phyloP scores from a whole-genome alignment of 75 land plant species.

The Selaginella moellendorffii region DNA sequence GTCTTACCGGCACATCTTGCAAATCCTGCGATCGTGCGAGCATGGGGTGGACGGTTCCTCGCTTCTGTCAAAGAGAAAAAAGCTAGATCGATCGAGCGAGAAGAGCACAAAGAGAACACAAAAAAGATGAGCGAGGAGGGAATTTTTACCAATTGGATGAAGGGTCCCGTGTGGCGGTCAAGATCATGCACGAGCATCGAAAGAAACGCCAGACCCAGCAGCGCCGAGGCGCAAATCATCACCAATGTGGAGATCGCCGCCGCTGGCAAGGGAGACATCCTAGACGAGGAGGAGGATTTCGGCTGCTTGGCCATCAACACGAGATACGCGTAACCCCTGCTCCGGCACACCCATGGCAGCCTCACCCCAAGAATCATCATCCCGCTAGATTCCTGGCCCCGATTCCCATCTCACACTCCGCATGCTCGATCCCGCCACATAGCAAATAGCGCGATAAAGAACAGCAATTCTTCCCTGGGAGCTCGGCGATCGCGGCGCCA shows the following conservation, averaged over 20 bases:
- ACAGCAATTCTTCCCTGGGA: no score
- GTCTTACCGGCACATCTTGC: conserved; percentile 1
- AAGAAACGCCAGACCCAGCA: conserved; percentile 1
- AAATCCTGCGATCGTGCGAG: background rate
- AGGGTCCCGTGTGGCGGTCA: conserved; percentile 1
- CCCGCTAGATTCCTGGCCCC: no score
- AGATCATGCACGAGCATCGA: background rate
- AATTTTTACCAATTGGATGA: background rate
- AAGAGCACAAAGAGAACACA: background rate
- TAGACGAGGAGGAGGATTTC: no score
- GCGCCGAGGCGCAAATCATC: conserved; percentile 10
- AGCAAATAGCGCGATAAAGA: no score
- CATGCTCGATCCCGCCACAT: no score
- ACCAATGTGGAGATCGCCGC: background rate
- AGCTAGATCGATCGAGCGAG: background rate
- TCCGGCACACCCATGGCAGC: background rate
- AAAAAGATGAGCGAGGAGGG: background rate
- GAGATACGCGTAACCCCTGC: background rate
- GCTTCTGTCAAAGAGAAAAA: background rate
- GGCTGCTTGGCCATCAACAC: background rate
- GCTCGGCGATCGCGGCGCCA: no score
- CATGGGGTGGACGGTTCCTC: background rate
- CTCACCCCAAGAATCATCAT: no score
- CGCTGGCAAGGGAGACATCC: background rate
- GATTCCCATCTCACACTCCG: no score